A percentile compares a stretch with the other conserved stretches of the same genome.
These are phyloP conservation scores for Hypoxylon sp. DNA, from an alignment of 2,329 filamentous ascomycete species.

Conservation along the genomic window DNA sequence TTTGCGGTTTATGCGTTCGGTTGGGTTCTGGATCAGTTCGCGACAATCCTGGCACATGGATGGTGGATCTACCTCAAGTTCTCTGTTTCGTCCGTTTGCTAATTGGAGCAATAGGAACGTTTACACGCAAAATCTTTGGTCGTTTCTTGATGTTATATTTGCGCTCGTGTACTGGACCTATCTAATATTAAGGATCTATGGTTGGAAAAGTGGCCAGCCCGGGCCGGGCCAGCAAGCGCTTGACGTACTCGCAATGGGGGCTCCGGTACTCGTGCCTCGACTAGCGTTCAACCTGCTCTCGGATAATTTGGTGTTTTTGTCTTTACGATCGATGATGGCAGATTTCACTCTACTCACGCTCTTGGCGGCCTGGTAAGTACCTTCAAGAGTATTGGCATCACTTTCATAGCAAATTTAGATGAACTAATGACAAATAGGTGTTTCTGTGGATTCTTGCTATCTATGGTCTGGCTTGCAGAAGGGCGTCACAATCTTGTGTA, in stretches of 20 bases:
- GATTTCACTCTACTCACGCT: constrained; percentile 85
- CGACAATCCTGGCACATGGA: constrained; percentile 81
- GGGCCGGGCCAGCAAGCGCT: constrained; percentile 75
- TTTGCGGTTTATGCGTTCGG: constrained; percentile 83
- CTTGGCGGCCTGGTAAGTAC: constrained; percentile 75
- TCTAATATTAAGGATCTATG: constrained; percentile 76
- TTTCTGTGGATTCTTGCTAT: constrained; percentile 84
- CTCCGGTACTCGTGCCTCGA: constrained; percentile 82
- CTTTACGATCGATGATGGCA: constrained; percentile 85
- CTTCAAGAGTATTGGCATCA: not conserved
- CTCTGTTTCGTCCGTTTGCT: constrained; percentile 15
- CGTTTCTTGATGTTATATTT: constrained; percentile 86
- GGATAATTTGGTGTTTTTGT: constrained; percentile 87
- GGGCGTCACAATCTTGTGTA: constrained; percentile 71
- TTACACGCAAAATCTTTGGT: constrained; percentile 91
- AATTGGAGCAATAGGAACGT: constrained; percentile 70
- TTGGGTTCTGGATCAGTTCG: constrained; percentile 84
- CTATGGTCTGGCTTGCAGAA: constrained; percentile 82
- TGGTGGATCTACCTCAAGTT: constrained; percentile 60
- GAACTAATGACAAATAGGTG: constrained; percentile 61
- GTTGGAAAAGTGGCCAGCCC: constrained; percentile 66
- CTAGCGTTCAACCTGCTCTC: constrained; percentile 87
- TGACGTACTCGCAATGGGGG: constrained; percentile 83
- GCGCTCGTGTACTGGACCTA: constrained; percentile 79
- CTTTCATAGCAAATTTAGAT: not conserved